Percentiles rank a stretch among this genome's conserved stretches.
These are phyloP conservation scores for Curvularia sp. DNA, from an alignment of 2,329 filamentous ascomycete species.

Conservation along the genomic window DNA sequence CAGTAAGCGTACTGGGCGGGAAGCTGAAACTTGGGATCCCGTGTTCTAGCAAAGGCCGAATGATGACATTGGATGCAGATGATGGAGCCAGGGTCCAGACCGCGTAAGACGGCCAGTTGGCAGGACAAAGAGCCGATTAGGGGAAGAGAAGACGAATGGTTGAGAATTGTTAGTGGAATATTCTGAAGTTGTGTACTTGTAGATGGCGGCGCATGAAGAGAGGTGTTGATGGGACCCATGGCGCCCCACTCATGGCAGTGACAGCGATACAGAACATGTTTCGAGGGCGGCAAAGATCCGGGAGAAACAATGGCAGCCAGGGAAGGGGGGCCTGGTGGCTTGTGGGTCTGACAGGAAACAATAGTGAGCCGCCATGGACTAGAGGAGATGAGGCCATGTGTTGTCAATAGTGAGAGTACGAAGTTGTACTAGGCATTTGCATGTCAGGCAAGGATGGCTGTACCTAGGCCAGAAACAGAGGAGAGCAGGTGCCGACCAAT, in stretches of 20 bases:
- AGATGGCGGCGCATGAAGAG: neutral
- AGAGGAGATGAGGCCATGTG: neutral
- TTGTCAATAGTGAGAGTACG: neutral
- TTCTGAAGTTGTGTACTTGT: neutral
- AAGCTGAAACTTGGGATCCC: neutral
- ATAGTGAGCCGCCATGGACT: neutral
- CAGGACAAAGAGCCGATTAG: neutral
- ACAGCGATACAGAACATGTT: slow-evolving; percentile 12
- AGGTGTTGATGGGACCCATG: neutral
- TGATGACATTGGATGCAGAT: neutral
- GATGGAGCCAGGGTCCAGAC: neutral
- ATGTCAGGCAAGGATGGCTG: too few relatives aligned
- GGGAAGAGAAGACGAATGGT: neutral
- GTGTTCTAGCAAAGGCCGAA: neutral
- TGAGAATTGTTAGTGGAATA: neutral
- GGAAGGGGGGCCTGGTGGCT: neutral
- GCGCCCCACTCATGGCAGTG: slow-evolving; percentile 1
- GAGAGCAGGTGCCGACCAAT: too few relatives aligned
- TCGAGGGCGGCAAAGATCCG: neutral
- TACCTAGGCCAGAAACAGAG: too few relatives aligned
- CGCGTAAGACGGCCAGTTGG: neutral
- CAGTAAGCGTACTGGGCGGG: neutral
- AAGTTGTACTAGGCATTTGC: too few relatives aligned
- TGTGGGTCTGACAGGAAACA: slow-evolving; percentile 16
- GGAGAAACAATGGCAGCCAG: slow-evolving; percentile 6